Evolutionary conservation across 768 basidiomycete genomes (phyloP), one percentile per base, ranked within the genome.

Genomic region (Hygrocybe punicea): DNA sequence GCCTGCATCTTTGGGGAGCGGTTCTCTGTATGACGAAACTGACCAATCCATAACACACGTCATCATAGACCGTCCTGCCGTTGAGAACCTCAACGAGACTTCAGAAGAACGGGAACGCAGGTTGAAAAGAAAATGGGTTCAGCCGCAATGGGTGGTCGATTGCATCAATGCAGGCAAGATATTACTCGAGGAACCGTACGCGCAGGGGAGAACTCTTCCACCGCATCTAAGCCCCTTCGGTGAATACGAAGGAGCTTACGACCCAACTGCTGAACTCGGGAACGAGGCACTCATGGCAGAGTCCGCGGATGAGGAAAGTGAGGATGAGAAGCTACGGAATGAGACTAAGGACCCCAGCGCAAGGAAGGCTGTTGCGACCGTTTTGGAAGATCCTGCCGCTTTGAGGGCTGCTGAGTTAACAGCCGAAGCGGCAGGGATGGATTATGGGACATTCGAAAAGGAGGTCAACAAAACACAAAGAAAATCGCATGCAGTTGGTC

Each of bases 111-210:
- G 81, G 62, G 83, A 86, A 62, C 77, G 81, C 42, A 78, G 84
- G 36, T 73, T 79, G 44, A 83, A 83, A 69, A 81, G 93, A 65
- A 93, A 91, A 67, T 92, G 89, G 70, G 81, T 98, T 16, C 97
- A 98, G 71, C 97, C 97, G 10, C 96, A 98, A 71, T 98, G 97
- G 97, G 82, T 97, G 33, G 91, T 93, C 35, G 97, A 99, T 69
- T 97, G 91, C 70, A 85, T 97, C 68, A 99, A 99, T 69, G 81
- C 84, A 7, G 86, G 87, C 9, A 90, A 82, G 69, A 81, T 96
- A 57, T 79, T 98, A 25, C 80, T 92, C 1, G 91, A 94, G 64
- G 94, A 90, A 58, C 79, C 81, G 24, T 98, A 98, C 68, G 80
- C 77, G 21, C 94, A 93, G 66, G 97, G 94, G 2, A 83, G 84